phyloP scores from a whole-genome alignment of 1,284 basidiomycete species.

The Wolfiporia cocos region DNA sequence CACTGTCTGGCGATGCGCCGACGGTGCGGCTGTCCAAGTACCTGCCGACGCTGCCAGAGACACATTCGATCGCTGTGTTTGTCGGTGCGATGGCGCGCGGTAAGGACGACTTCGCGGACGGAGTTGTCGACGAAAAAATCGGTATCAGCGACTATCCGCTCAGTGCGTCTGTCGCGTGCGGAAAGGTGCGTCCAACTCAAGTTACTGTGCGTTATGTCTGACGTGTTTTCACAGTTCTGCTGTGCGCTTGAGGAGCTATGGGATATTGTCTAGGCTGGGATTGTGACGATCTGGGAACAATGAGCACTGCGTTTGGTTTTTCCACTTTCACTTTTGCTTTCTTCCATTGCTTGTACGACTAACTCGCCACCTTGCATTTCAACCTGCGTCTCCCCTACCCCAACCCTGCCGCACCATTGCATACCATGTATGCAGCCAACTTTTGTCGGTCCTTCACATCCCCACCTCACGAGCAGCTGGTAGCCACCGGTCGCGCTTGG shows the following conservation, averaged over 20 bases:
- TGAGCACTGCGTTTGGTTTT: too few relatives aligned
- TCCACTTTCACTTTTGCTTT: constrained; percentile 4
- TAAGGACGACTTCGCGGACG: constrained; percentile 96
- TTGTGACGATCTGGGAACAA: too few relatives aligned
- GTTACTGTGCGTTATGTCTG: not conserved
- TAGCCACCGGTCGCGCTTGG: constrained; percentile 5
- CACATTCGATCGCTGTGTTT: constrained; percentile 91
- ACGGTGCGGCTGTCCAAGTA: constrained; percentile 81
- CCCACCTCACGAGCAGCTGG: not conserved
- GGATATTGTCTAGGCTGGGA: constrained; percentile 26
- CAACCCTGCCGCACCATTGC: constrained; percentile 5
- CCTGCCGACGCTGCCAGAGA: constrained; percentile 76
- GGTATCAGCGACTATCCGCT: constrained; percentile 93
- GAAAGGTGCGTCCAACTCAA: constrained; percentile 59
- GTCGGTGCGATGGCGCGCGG: constrained; percentile 98
- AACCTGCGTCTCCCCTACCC: constrained; percentile 19
- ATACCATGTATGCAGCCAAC: constrained; percentile 9
- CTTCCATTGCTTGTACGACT: constrained; percentile 5
- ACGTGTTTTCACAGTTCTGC: constrained; percentile 26
- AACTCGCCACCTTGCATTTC: constrained; percentile 20
- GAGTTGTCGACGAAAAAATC: constrained; percentile 95
- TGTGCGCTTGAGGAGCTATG: constrained; percentile 35
- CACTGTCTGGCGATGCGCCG: constrained; percentile 85
- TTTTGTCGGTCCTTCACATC: constrained; percentile 9
- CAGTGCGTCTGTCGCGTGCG: constrained; percentile 94